Percentiles rank a stretch among this genome's conserved stretches.
Conservation (phyloP, 352 stramenopile genomes). For the Phytophthora idaei region DNA sequence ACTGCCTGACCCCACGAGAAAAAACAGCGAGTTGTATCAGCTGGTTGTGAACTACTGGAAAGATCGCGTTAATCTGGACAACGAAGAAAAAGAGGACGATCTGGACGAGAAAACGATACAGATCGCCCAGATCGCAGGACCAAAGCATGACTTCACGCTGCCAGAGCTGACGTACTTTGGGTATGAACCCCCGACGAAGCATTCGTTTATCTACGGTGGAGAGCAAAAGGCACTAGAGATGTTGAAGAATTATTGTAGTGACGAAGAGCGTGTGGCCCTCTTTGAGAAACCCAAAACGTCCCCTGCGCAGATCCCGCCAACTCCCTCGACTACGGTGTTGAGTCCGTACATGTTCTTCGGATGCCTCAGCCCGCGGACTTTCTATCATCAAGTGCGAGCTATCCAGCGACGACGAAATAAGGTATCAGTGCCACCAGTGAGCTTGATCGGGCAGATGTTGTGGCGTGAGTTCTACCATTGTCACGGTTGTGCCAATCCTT, state of each 20-base stretch:
- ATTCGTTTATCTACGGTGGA: constrained; percentile 78
- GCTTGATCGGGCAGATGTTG: constrained; percentile 93
- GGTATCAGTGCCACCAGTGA: constrained; percentile 87
- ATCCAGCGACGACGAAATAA: constrained; percentile 70
- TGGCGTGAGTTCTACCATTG: constrained; percentile 97
- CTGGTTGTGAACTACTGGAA: constrained; percentile 62
- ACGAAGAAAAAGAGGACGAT: constrained; percentile 20
- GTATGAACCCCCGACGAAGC: constrained; percentile 48
- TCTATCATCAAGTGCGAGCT: constrained; percentile 89
- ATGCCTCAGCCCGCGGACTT: constrained; percentile 90
- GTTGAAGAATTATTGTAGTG: constrained; percentile 66
- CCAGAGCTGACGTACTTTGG: constrained; percentile 71
- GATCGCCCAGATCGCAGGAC: constrained; percentile 52
- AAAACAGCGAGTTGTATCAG: constrained; percentile 61
- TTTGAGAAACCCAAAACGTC: constrained; percentile 98
- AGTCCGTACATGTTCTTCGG: constrained; percentile 95
- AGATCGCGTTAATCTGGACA: constrained; percentile 1
- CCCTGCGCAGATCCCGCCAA: constrained; percentile 84
- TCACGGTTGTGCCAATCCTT: constrained; percentile 72
- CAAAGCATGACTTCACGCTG: constrained; percentile 61
- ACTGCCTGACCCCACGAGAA: constrained; percentile 35
- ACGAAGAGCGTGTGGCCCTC: constrained; percentile 83
- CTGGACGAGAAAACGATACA: constrained; percentile 13
- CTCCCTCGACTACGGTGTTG: constrained; percentile 91
- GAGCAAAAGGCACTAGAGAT: constrained; percentile 68